Percentiles rank a stretch among this genome's conserved stretches.
These are phyloP conservation scores for Nicotiana knightiana DNA, from an alignment of 257 asterid species.

Conservation along the genomic window DNA sequence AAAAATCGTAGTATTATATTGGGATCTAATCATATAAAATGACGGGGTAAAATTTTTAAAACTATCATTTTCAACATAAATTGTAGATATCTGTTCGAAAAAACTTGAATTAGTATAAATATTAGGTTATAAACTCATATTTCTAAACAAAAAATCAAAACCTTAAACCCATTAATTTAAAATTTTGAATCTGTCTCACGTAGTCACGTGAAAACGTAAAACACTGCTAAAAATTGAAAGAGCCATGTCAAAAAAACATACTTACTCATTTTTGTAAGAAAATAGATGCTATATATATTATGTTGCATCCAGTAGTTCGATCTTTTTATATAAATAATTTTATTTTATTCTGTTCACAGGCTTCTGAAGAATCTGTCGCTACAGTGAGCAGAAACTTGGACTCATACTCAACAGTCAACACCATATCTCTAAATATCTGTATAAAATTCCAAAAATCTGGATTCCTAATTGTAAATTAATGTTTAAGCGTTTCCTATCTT, in stretches of 20 bases:
- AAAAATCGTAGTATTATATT: background rate
- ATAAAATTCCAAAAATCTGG: background rate
- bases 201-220: no score
- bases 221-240: no score
- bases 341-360: constrained; percentile 27
- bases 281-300: background rate
- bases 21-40: background rate
- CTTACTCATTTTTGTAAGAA: background rate
- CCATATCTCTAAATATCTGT: background rate
- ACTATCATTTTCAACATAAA: background rate
- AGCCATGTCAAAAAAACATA: background rate
- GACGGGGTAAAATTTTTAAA: background rate
- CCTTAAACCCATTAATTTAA: background rate
- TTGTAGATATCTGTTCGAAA: no score
- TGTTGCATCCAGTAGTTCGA: background rate
- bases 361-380: constrained; percentile 61
- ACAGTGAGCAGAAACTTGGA: constrained; percentile 21
- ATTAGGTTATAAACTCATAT: no score
- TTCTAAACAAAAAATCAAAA: no score
- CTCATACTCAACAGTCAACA: background rate
- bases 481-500: background rate
- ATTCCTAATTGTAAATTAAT: background rate
- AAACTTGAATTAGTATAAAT: no score
- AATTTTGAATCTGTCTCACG: background rate
- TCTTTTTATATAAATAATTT: background rate